Conservation (phyloP, 352 stramenopile genomes). For the Phytophthora fragariae region DNA sequence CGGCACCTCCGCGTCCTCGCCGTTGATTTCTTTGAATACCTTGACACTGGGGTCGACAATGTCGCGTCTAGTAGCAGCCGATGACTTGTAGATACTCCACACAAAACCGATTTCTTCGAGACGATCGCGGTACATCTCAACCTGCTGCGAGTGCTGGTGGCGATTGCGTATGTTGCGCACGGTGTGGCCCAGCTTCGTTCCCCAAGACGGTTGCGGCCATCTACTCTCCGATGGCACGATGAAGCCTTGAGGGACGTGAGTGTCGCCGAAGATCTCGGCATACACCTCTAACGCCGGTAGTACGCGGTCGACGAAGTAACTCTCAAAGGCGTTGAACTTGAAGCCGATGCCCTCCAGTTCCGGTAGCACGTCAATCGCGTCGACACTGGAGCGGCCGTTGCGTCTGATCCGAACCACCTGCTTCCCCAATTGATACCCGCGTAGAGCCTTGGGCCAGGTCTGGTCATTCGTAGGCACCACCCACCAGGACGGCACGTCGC, state of each 20-base stretch:
- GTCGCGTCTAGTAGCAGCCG: slow-evolving; percentile 56
- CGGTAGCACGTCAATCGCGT: slow-evolving; percentile 58
- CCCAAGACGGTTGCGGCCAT: slow-evolving; percentile 86
- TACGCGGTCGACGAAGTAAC: slow-evolving; percentile 63
- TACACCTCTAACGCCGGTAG: slow-evolving; percentile 87
- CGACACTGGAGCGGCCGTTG: slow-evolving; percentile 45
- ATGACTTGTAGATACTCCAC: slow-evolving; percentile 84
- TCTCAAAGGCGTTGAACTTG: slow-evolving; percentile 72
- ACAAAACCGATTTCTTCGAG: slow-evolving; percentile 92
- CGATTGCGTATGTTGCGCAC: slow-evolving; percentile 91
- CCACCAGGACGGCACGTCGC: slow-evolving; percentile 86
- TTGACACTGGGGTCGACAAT: slow-evolving; percentile 63
- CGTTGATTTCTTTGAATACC: slow-evolving; percentile 88
- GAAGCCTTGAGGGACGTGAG: slow-evolving; percentile 91
- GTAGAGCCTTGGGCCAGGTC: slow-evolving; percentile 76
- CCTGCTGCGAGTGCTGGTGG: slow-evolving; percentile 90
- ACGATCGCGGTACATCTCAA: slow-evolving; percentile 77
- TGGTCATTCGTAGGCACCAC: slow-evolving; percentile 50
- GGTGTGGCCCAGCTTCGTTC: slow-evolving; percentile 88
- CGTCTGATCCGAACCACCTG: slow-evolving; percentile 72
- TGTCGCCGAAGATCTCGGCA: slow-evolving; percentile 84
- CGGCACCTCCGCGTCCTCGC: slow-evolving; percentile 66
- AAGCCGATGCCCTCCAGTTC: slow-evolving; percentile 74
- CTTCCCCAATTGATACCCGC: slow-evolving; percentile 89
- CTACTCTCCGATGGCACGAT: slow-evolving; percentile 80